Evolutionary conservation across 1,139 yeast species (phyloP), one percentile per base, ranked within the genome.

Genomic region (Insectozyma bohioensis): DNA sequence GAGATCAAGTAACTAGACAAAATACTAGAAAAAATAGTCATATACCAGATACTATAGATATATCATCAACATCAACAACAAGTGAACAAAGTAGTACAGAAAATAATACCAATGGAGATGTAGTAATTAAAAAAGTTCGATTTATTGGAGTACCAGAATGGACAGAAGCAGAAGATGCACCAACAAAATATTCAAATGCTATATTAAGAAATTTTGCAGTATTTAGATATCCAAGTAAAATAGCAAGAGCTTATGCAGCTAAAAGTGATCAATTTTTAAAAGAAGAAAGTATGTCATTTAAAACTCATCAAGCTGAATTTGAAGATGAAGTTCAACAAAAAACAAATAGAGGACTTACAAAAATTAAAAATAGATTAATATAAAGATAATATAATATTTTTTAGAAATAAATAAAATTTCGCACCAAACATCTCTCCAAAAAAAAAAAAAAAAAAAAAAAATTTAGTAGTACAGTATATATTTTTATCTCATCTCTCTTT

Each of bases 101-200:
- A 2, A 15, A 12, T 3, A n/a, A n/a, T n/a, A n/a, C n/a, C n/a
- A n/a, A n/a, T n/a, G n/a, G n/a, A n/a, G n/a, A n/a, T n/a, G n/a
- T n/a, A n/a, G n/a, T 36, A 3, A 18, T 15, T 6, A 75, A 73
- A 41, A 69, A 57, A 40, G 80, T 76, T 5, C 51, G 81, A 23
- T 76, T 76, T 41, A 56, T 56, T 4, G 80, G 80, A 1, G 80
- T 76, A 3, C 66, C 75, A 1, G 72, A 63, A 32, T 76, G 73
- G 41, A 51, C 68, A 1, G 76, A 66, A 25, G 75, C 68, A 7
- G 82, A 76, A 47, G 82, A 76, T 54, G 76, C 75, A 0, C 81
- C 80, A 1, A 58, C 76, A 3, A 63, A 61, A 31, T 72, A 69
- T 40, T 56, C 75, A 24, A 63, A 63, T 40, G 62, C 65, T 30